phyloP scores from a whole-genome alignment of 257 asterid genomes.

The Salvia miltiorrhiza region DNA sequence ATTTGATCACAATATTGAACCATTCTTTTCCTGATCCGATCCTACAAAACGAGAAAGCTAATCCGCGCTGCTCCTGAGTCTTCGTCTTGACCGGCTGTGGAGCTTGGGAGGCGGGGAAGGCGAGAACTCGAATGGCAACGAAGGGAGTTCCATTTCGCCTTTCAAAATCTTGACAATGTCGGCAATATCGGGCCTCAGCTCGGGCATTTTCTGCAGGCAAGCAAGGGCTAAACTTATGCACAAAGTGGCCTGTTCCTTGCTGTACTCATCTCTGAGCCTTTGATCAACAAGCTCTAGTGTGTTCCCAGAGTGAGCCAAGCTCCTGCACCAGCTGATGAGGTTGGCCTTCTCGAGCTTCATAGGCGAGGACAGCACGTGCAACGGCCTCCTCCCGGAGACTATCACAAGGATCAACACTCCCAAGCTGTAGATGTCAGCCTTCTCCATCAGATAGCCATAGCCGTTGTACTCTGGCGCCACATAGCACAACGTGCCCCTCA shows the following conservation, averaged over 20 bases:
- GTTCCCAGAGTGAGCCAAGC: conserved; percentile 68
- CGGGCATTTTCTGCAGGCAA: conserved; percentile 84
- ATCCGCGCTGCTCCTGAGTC: conserved; percentile 38
- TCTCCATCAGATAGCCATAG: conserved; percentile 74
- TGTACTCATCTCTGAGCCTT: conserved; percentile 48
- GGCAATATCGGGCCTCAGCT: conserved; percentile 74
- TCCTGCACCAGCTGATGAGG: conserved; percentile 81
- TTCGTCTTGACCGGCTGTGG: conserved; percentile 54
- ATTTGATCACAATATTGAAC: neutral
- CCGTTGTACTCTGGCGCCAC: conserved; percentile 88
- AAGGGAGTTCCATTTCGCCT: conserved; percentile 78
- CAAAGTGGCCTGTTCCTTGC: conserved; percentile 63
- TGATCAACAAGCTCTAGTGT: conserved; percentile 75
- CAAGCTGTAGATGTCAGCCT: conserved; percentile 81
- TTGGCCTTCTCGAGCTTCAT: conserved; percentile 91
- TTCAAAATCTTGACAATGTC: conserved; percentile 74
- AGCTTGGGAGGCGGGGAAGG: conserved; percentile 81
- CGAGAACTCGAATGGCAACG: conserved; percentile 72
- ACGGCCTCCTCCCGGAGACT: conserved; percentile 83
- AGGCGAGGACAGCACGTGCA: conserved; percentile 87
- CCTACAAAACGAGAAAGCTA: neutral
- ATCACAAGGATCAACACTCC: conserved; percentile 86
- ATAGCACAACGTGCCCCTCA: conserved; percentile 94
- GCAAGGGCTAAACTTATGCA: conserved; percentile 88
- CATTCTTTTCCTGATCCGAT: neutral